Evolutionary conservation across 129 eudicot genomes (phyloP).

Genomic region (Artemisia argyi): DNA sequence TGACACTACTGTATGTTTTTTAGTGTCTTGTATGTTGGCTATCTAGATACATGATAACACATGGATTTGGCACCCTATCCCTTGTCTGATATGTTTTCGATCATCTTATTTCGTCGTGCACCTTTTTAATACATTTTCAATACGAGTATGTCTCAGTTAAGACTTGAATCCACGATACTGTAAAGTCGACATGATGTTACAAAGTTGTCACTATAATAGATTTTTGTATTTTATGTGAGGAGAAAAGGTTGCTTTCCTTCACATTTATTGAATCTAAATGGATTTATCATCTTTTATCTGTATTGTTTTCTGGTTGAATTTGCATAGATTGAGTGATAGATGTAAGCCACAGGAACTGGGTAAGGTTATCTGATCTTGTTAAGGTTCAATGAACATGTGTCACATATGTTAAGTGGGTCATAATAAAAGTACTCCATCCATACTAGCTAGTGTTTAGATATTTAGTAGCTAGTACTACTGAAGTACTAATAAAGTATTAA

Average conservation of each 20-base stretch:
- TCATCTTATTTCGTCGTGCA: too few species aligned
- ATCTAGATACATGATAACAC: too few species aligned
- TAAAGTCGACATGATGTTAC: too few species aligned
- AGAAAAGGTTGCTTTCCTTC: slow-evolving; percentile 2
- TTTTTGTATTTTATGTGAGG: background rate
- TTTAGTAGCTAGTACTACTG: too few species aligned
- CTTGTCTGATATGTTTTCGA: too few species aligned
- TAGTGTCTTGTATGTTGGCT: too few species aligned
- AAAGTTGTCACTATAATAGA: background rate
- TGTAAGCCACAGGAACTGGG: slow-evolving; percentile 46
- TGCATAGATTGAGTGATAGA: slow-evolving; percentile 34
- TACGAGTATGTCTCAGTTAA: too few species aligned
- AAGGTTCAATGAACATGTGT: slow-evolving; percentile 12
- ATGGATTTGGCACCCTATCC: too few species aligned
- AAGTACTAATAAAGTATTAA: too few species aligned
- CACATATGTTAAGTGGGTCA: slow-evolving; percentile 7
- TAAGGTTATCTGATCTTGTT: slow-evolving; percentile 34
- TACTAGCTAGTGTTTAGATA: slow-evolving; percentile 8
- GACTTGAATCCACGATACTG: too few species aligned
- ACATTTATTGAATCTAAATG: background rate
- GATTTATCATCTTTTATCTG: background rate
- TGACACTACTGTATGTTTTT: too few species aligned
- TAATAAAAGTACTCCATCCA: slow-evolving; percentile 10
- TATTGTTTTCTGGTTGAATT: slow-evolving; percentile 13
- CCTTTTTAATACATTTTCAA: too few species aligned